Evolutionary conservation across 2,329 filamentous ascomycete species (phyloP).

Genomic region (Phyllosticta citriasiana): DNA sequence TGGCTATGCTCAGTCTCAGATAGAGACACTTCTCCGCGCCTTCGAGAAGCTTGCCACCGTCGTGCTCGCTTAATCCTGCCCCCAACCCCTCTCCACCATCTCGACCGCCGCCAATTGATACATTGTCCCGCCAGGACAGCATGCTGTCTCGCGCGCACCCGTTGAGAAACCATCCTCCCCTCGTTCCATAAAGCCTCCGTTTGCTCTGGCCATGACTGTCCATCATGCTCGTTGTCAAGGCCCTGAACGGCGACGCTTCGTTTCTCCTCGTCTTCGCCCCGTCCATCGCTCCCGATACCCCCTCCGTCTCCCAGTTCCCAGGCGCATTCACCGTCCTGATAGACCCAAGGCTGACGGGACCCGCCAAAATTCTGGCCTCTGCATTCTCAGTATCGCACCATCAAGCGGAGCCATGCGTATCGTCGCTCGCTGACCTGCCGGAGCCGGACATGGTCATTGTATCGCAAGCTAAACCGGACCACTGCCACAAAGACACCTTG

Average conservation of each 20-base stretch:
- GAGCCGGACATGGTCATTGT: constrained; percentile 48
- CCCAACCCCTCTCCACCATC: not conserved
- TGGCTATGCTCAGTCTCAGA: not conserved
- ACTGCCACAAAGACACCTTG: constrained; percentile 61
- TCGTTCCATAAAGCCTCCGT: not conserved
- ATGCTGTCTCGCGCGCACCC: not conserved
- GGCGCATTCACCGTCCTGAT: constrained; percentile 56
- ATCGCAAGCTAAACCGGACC: constrained; percentile 55
- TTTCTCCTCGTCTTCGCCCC: constrained; percentile 56
- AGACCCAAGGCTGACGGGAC: constrained; percentile 60
- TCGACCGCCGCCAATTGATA: not conserved
- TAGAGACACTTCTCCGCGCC: not conserved
- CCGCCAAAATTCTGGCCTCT: constrained; percentile 50
- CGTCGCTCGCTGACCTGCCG: constrained; percentile 44
- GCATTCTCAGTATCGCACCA: constrained; percentile 52
- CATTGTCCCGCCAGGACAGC: not conserved
- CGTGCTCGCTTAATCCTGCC: constrained; percentile 7
- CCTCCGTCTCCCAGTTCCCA: constrained; percentile 30
- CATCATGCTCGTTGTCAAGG: constrained; percentile 56
- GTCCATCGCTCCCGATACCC: constrained; percentile 31
- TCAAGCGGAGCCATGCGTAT: constrained; percentile 45
- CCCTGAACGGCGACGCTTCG: constrained; percentile 54
- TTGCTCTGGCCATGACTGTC: not conserved
- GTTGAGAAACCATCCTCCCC: not conserved
- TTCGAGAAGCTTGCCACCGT: not conserved